Percentiles rank a stretch among this genome's conserved stretches.
Evolutionary conservation across 148 eudicot genomes (phyloP).

Genomic region (Simmondsia chinensis): DNA sequence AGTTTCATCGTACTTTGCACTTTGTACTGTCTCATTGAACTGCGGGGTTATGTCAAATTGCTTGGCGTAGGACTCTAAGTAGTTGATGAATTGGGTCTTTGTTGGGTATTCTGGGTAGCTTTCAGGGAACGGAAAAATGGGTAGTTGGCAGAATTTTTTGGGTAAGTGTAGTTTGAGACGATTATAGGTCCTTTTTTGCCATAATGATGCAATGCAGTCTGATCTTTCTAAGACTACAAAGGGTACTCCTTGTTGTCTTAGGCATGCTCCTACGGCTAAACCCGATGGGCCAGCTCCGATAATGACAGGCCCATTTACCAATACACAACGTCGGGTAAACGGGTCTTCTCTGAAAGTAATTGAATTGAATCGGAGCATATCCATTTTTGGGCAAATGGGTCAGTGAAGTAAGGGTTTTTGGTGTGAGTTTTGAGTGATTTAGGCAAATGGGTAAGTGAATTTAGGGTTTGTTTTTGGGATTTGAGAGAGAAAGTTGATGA

Average conservation of each 20-base stretch:
- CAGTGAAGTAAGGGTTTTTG: too few relatives aligned
- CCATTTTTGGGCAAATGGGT: too few relatives aligned
- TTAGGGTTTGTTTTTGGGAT: too few relatives aligned
- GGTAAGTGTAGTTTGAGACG: conserved; percentile 84
- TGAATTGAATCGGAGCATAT: too few relatives aligned
- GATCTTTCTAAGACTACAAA: conserved; percentile 58
- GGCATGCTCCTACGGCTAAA: conserved; percentile 75
- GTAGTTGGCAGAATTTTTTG: conserved; percentile 73
- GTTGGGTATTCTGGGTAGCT: conserved; percentile 74
- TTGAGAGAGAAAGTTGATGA: too few relatives aligned
- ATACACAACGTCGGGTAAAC: conserved; percentile 32
- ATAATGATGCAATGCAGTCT: conserved; percentile 79
- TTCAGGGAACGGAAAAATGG: conserved; percentile 62
- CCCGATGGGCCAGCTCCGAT: conserved; percentile 93
- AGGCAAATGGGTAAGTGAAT: too few relatives aligned
- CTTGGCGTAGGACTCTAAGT: conserved; percentile 63
- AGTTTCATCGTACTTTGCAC: conserved; percentile 58
- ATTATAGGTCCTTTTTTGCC: conserved; percentile 80
- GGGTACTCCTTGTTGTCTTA: conserved; percentile 63
- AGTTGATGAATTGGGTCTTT: conserved; percentile 64
- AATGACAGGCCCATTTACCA: conserved; percentile 86
- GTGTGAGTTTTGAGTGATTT: too few relatives aligned
- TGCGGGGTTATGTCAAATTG: conserved; percentile 49
- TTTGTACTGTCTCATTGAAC: conserved; percentile 58
- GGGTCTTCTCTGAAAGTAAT: conserved; percentile 16